Evolutionary conservation across 306 rosid species (phyloP), one percentile per base, ranked within the genome.

Genomic region (Glycine soja): DNA sequence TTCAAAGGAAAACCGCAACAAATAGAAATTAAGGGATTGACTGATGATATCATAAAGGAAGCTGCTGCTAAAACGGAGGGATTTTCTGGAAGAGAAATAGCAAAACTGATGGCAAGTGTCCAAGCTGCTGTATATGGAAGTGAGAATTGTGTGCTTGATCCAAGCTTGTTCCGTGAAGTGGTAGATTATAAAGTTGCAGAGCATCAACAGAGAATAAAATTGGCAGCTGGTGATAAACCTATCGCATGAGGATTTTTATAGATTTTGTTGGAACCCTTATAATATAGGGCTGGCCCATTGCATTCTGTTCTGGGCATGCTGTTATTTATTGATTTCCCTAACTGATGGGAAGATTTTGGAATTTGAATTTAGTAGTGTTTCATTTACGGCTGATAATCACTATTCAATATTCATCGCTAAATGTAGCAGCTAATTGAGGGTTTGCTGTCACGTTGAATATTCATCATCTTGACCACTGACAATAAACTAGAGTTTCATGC

Each of bases 11-110:
- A 90, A 63, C 98, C 81, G 16, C 90, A 90, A 81, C 79, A 81
- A 90, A 93, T 93, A 24, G 98, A 93, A 87, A 80, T 93, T 5
- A 92, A 93, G 84, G 99, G 97, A 58, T 58, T 93, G 91, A 88
- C 86, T 0, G 99, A 95, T 72, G 97, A 92, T 53, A 86, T 92
- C 59, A 32, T 93, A n/a, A 91, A 70, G 73, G 97, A 93, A 87
- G 98, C 98, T 7, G 99, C 98, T 2, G 87, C 90, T 0, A 93
- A 93, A 86, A 93, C 92, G 0, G 94, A 86, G 0, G 98, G 99
- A 42, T 95, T 95, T 85, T 95, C 99, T 2, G 98, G 99, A 66
- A 92, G 99, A 78, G 97, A 95, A 83, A 92, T 92, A 86, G 99
- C 99, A 2, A 95, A 95, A 88, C 36, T 95, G 85, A 91, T 95